Evolutionary conservation across 768 basidiomycete species (phyloP), one percentile per base, ranked within the genome.

Genomic region (Boletus sp.): DNA sequence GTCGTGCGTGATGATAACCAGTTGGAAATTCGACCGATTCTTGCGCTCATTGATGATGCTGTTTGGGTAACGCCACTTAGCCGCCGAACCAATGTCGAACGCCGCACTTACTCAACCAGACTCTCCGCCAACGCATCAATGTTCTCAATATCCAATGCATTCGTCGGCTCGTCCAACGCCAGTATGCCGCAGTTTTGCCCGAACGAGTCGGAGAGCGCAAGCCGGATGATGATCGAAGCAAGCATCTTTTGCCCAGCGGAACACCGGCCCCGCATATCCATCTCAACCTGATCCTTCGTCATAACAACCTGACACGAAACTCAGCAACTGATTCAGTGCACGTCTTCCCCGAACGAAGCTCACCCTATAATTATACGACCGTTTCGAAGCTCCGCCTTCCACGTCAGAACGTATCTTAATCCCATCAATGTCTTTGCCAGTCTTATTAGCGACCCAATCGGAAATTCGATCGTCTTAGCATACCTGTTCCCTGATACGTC

Each of bases 241-340:
- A 99, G 77, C 83, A 98, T 98, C 76, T 99, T 99, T 75, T 99
- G 97, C 0, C 97, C 97, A 1, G 97, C 97, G 15, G 92, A 94
- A 75, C 97, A 99, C 60, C 97, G 85, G 28, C 97, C 97, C 55
- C 97, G 87, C 97, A 99, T 99, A 74, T 98, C 97, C 91, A 99
- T 94, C 74, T 98, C 96, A 7, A 98, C 95, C 67, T 94, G 90
- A 70, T 98, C 95, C 76, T 99, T 99, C 51, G 90, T 92, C 96
- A 99, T 98, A 62, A 98, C 96, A 56, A 98, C 94, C 94, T 96
- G 28, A 15, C 20, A 18, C 35, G 17, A 33, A 51, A 36, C 50
- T 75, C 54, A 66, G 58, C 48, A 56, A 47, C 54, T 28, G 54
- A 42, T 46, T 56, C 52, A 48, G 47, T 47, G 11, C 49, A 55